phyloP scores from a whole-genome alignment of 306 rosid species.

The Acacia confusa region DNA sequence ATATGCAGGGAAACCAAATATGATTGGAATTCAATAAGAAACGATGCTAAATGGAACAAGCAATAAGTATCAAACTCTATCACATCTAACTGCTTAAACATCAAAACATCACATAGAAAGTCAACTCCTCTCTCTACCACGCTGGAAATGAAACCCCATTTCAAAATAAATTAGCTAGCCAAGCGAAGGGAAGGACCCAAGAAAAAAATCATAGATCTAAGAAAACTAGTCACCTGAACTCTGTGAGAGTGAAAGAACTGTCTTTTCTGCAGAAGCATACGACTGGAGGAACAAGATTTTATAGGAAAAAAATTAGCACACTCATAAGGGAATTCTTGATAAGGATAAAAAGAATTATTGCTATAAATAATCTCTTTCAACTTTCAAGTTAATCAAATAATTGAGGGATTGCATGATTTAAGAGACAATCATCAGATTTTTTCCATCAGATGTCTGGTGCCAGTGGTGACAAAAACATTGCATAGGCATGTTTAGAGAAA shows the following conservation, averaged over 20 bases:
- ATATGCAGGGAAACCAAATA: constrained; percentile 2
- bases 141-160: not conserved
- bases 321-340: constrained; percentile 1
- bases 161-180: constrained; percentile 20
- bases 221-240: constrained; percentile 76
- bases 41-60: not conserved
- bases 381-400: not conserved
- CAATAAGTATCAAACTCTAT: not conserved
- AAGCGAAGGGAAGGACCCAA: not conserved
- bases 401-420: not conserved
- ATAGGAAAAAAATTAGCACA: constrained; percentile 28
- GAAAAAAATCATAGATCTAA: constrained; percentile 26
- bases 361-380: not conserved
- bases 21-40: not conserved
- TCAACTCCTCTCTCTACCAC: not conserved
- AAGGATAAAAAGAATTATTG: not conserved
- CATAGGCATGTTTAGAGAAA: not conserved
- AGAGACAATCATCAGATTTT: not conserved
- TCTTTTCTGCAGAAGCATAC: constrained; percentile 88
- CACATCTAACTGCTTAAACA: not conserved
- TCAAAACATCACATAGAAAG: constrained; percentile 13
- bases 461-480: not conserved
- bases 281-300: constrained; percentile 55
- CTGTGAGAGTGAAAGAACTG: constrained; percentile 98
- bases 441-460: not conserved